Evolutionary conservation across 2,329 filamentous ascomycete genomes (phyloP).

Genomic region (Colletotrichum magnum): DNA sequence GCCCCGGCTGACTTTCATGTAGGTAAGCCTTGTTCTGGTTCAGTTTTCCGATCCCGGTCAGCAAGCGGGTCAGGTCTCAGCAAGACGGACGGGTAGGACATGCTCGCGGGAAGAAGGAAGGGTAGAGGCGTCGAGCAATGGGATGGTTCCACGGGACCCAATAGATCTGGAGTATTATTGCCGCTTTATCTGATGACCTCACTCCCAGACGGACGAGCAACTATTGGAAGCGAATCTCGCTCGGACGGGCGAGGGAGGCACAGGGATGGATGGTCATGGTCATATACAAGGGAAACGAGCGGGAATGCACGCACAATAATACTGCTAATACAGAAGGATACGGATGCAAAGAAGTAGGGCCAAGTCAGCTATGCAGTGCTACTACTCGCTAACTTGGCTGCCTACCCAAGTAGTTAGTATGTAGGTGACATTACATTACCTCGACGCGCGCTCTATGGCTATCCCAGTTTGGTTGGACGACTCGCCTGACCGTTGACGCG

Average conservation of each 20-base stretch:
- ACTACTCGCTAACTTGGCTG: neutral
- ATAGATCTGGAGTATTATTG: conserved; percentile 4
- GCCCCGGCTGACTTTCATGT: neutral
- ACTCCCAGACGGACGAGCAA: conserved; percentile 17
- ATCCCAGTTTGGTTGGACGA: neutral
- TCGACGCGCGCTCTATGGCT: too few species aligned
- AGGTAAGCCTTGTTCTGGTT: conserved; percentile 1
- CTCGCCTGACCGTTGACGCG: conserved; percentile 4
- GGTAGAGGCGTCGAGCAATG: conserved; percentile 21
- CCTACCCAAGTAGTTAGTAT: too few species aligned
- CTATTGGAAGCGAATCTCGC: conserved; percentile 18
- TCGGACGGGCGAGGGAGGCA: conserved; percentile 10
- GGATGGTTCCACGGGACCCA: conserved; percentile 17
- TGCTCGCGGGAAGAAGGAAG: conserved; percentile 29
- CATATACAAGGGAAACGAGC: conserved; percentile 20
- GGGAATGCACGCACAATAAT: conserved; percentile 12
- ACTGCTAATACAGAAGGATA: conserved; percentile 3
- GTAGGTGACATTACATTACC: too few species aligned
- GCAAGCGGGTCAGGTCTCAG: conserved; percentile 24
- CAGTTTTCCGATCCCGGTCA: conserved; percentile 20
- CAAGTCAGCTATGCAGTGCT: neutral
- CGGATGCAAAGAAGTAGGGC: neutral
- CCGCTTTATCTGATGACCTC: conserved; percentile 1
- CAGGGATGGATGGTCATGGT: conserved; percentile 13
- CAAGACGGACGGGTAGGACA: conserved; percentile 12